Conservation (phyloP, 1,284 basidiomycete species). For the Xerocomus minutiporus region DNA sequence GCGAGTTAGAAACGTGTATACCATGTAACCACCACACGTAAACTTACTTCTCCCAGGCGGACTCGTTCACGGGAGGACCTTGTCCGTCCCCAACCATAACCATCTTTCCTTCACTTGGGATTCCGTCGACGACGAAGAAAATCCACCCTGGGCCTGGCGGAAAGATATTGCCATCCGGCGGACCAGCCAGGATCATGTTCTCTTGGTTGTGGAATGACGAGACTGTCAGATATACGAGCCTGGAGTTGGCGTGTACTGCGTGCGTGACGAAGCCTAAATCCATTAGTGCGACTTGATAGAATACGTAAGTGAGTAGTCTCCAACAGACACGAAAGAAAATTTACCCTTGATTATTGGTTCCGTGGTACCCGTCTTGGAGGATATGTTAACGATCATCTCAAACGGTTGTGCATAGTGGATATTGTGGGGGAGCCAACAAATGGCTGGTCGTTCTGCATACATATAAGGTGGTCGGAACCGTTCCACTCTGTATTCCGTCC, state of each 20-base stretch:
- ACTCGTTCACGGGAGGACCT: conserved; percentile 53
- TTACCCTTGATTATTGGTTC: conserved; percentile 36
- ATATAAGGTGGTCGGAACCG: conserved; percentile 73
- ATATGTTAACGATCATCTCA: conserved; percentile 39
- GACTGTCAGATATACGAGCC: conserved; percentile 61
- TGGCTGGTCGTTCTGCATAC: conserved; percentile 49
- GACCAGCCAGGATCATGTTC: conserved; percentile 49
- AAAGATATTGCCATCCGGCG: conserved; percentile 61
- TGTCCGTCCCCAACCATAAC: conserved; percentile 68
- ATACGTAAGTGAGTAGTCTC: conserved; percentile 7
- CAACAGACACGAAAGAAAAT: neutral
- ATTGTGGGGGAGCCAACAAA: conserved; percentile 37
- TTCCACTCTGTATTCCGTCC: conserved; percentile 79
- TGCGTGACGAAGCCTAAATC: conserved; percentile 78
- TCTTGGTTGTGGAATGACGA: conserved; percentile 34
- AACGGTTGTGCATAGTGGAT: conserved; percentile 47
- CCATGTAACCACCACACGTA: conserved; percentile 21
- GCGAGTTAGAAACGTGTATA: conserved; percentile 5
- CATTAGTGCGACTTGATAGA: conserved; percentile 61
- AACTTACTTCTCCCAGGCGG: conserved; percentile 53
- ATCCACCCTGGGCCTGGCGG: conserved; percentile 81
- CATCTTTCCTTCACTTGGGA: conserved; percentile 64
- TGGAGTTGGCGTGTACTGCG: conserved; percentile 71
- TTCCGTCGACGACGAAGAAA: conserved; percentile 62
- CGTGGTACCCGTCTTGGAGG: conserved; percentile 19